phyloP scores from a whole-genome alignment of 2,329 filamentous ascomycete genomes.

The Malbranchea zuffiana region DNA sequence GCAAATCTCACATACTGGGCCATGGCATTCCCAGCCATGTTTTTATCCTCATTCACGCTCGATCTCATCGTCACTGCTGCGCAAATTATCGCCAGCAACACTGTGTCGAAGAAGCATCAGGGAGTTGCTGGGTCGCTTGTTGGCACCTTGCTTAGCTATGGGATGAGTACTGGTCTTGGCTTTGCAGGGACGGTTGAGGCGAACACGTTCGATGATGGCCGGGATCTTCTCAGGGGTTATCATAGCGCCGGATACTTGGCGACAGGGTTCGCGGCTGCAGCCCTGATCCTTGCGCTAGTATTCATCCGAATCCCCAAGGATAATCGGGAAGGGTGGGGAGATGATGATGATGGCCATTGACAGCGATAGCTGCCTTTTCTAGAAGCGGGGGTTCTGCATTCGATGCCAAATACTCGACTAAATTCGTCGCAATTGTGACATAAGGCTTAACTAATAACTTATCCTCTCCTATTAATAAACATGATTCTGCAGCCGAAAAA shows the following conservation, averaged over 20 bases:
- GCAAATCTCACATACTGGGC: constrained; percentile 32
- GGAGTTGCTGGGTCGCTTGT: constrained; percentile 48
- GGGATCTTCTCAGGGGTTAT: constrained; percentile 28
- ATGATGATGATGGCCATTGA: too few species aligned
- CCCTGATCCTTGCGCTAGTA: not conserved
- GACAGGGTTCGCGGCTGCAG: constrained; percentile 26
- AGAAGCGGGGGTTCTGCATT: too few species aligned
- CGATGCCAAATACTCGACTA: too few species aligned
- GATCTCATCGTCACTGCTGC: too few species aligned
- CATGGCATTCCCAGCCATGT: constrained; percentile 21
- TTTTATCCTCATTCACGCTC: too few species aligned
- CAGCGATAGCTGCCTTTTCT: too few species aligned
- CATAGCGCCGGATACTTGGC: constrained; percentile 33
- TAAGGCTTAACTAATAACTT: too few species aligned
- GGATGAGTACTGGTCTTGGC: constrained; percentile 41
- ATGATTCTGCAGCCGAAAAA: too few species aligned
- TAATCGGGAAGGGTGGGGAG: not conserved
- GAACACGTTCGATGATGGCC: constrained; percentile 32
- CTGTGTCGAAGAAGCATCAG: constrained; percentile 38
- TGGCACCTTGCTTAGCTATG: not conserved
- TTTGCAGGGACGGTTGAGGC: constrained; percentile 55
- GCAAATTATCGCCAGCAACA: constrained; percentile 53
- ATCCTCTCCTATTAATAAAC: too few species aligned
- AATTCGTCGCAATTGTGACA: too few species aligned
- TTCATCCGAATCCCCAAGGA: not conserved